phyloP scores from a whole-genome alignment of 192 early-diverging fungal genomes.

The Coemansia sp. region DNA sequence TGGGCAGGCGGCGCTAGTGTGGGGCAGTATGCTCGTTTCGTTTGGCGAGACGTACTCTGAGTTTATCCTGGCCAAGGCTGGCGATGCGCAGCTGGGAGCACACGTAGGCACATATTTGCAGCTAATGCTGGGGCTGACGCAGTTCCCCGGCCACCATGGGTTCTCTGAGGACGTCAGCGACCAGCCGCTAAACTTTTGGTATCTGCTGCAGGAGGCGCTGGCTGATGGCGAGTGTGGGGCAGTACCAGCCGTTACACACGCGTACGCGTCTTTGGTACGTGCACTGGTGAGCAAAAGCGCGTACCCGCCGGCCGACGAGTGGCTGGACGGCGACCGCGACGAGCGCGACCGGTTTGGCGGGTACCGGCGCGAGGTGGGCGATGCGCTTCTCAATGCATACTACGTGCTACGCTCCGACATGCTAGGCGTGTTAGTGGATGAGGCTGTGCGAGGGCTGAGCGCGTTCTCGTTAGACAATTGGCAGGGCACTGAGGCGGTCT shows the following conservation, averaged over 20 bases:
- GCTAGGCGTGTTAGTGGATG: slow-evolving; percentile 52
- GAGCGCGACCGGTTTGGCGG: slow-evolving; percentile 60
- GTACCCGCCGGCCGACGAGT: slow-evolving; percentile 59
- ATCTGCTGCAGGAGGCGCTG: slow-evolving; percentile 68
- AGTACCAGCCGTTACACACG: slow-evolving; percentile 10
- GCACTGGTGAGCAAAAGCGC: slow-evolving; percentile 61
- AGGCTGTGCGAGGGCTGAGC: slow-evolving; percentile 20
- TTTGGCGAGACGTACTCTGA: slow-evolving; percentile 52
- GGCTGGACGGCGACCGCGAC: slow-evolving; percentile 61
- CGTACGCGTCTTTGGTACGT: slow-evolving; percentile 57
- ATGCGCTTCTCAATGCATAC: slow-evolving; percentile 71
- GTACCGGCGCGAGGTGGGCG: slow-evolving; percentile 73
- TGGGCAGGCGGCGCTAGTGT: slow-evolving; percentile 27
- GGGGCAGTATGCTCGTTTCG: slow-evolving; percentile 32
- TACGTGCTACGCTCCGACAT: slow-evolving; percentile 64
- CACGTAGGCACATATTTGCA: slow-evolving; percentile 26
- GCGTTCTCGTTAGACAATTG: slow-evolving; percentile 26
- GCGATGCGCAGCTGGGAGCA: slow-evolving; percentile 10
- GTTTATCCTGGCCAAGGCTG: slow-evolving; percentile 25
- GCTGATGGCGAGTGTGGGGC: slow-evolving; percentile 53
- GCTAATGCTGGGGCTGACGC: slow-evolving; percentile 64
- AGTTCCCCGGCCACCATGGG: slow-evolving; percentile 70
- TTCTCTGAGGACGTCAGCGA: slow-evolving; percentile 71
- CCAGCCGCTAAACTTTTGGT: slow-evolving; percentile 74
- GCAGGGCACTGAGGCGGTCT: slow-evolving; percentile 59